Conservation (phyloP, 331 rosid genomes). For the Malus hybrid region DNA sequence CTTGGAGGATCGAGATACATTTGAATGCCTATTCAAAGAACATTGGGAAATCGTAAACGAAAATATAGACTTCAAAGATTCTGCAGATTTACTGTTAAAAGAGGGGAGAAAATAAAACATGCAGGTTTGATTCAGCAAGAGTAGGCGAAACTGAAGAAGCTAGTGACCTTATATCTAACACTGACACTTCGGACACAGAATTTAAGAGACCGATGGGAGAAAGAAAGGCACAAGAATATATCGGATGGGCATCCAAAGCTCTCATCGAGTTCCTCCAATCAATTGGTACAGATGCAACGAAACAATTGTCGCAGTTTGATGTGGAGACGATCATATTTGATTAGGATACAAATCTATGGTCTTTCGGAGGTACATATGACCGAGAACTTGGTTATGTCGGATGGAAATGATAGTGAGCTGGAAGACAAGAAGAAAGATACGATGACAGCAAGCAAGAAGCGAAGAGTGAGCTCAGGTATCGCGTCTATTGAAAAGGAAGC, state of each 20-base stretch:
- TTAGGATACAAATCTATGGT: constrained; percentile 18
- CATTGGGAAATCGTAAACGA: constrained; percentile 54
- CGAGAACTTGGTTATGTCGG: constrained; percentile 15
- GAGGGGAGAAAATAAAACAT: background rate
- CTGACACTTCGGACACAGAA: background rate
- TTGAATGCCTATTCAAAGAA: constrained; percentile 62
- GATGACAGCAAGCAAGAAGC: constrained; percentile 6
- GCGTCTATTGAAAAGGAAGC: constrained; percentile 22
- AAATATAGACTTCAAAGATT: constrained; percentile 38
- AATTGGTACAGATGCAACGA: constrained; percentile 33
- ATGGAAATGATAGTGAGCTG: constrained; percentile 10
- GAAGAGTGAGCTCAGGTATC: constrained; percentile 11
- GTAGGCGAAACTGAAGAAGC: background rate
- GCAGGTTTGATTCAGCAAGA: constrained; percentile 1
- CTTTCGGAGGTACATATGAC: constrained; percentile 34
- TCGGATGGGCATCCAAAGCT: constrained; percentile 58
- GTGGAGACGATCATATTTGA: constrained; percentile 27
- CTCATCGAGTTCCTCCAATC: constrained; percentile 53
- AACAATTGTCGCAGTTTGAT: constrained; percentile 22
- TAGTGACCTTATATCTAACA: background rate
- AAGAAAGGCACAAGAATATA: constrained; percentile 18
- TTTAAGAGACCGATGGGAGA: background rate
- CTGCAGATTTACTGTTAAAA: constrained; percentile 12
- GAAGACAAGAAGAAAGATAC: constrained; percentile 13
- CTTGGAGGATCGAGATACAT: constrained; percentile 43